Evolutionary conservation across 2,329 filamentous ascomycete genomes (phyloP), one percentile per base, ranked within the genome.

Genomic region (Neoascochyta sp.): DNA sequence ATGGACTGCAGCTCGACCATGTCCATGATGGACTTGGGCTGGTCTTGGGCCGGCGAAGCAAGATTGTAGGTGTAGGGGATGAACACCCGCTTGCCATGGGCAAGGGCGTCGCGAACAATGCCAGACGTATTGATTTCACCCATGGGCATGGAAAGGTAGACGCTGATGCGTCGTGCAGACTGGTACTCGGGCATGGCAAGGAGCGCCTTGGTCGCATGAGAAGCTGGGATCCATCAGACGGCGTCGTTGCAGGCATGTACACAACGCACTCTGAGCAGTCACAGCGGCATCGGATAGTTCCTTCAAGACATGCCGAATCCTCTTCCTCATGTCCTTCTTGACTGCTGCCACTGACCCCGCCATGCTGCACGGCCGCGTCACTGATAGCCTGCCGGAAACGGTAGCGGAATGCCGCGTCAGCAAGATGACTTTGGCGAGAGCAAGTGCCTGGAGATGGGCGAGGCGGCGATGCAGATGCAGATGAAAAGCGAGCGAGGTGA

Each of bases 101-200:
- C 65, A 15, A 98, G 70, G 9, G 90, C 89, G 68, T 95, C 78
- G 16, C 78, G 76, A 7, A 96, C 86, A 32, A 96, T 86, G 27
- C 73, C 69, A 29, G 81, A 79, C 2, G 92, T 98, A 47, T 88
- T 86, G 15, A 95, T 76, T 66, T 98, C 92, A 14, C 81, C 83
- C 7, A 71, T 68, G 1, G 89, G 88, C 92, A 98, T 98, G 8
- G 90, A 92, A 10, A 98, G 72, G 60, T 94, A 98, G 34, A 98
- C 74, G 48, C 86, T 88, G 52, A 98, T 77, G 30, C 78, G 75
- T 38, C 71, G 74, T 22, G 92, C 89, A 32, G 81, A 71, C 42
- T 78, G 68, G 60, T 94, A 98, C 32, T 87, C 83, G 28, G 76
- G 73, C 50, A 89, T 76, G 8, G 73, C 69, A 24, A 81, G 68